Evolutionary conservation across 805 yeast species (phyloP).

Genomic region (Starmerella bacillaris): DNA sequence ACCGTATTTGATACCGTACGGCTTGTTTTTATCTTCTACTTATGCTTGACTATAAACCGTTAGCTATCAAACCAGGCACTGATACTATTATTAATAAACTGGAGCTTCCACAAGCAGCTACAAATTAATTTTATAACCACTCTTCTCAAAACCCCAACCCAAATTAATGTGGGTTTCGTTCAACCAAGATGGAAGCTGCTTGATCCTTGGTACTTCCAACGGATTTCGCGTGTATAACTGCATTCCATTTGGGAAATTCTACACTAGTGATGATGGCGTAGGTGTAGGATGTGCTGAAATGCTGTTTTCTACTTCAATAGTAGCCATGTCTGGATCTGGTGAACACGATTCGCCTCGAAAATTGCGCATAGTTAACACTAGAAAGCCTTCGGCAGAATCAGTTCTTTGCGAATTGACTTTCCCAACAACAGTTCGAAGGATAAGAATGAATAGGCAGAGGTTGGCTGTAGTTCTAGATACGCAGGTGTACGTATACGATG

Average conservation of each 20-base stretch:
- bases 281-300: conserved; percentile 51
- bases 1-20: too few species aligned
- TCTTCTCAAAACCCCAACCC: conserved; percentile 28
- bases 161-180: conserved; percentile 30
- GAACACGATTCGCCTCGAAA: conserved; percentile 56
- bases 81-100: too few species aligned
- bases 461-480: conserved; percentile 60
- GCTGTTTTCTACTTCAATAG: conserved; percentile 73
- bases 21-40: too few species aligned
- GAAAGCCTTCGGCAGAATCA: conserved; percentile 29
- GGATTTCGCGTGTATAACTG: conserved; percentile 68
- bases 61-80: too few species aligned
- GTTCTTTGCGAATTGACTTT: conserved; percentile 77
- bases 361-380: conserved; percentile 66
- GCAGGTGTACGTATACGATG: conserved; percentile 75
- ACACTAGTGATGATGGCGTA: conserved; percentile 25
- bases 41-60: too few species aligned
- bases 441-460: conserved; percentile 66
- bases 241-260: conserved; percentile 68
- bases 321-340: conserved; percentile 68
- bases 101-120: too few species aligned
- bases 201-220: conserved; percentile 50
- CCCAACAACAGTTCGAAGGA: conserved; percentile 53
- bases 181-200: conserved; percentile 78
- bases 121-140: too few species aligned